These are phyloP conservation scores for Epithemia pelagica DNA, from an alignment of 108 stramenopile genomes.

Conservation along the genomic window DNA sequence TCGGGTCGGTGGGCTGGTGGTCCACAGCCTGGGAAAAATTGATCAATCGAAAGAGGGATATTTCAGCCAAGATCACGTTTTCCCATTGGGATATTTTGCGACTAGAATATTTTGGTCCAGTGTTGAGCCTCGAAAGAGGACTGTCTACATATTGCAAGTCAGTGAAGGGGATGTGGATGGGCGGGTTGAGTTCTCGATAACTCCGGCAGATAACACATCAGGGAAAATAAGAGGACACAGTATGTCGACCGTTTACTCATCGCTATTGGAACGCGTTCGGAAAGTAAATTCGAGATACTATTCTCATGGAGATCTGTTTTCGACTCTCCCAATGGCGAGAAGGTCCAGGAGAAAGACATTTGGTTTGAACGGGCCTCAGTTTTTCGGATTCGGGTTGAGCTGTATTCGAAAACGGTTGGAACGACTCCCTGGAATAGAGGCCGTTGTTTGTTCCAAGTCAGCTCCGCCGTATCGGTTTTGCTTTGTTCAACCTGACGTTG, in stretches of 20 bases:
- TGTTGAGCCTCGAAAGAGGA: conserved; percentile 28
- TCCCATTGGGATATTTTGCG: conserved; percentile 47
- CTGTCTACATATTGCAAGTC: conserved; percentile 53
- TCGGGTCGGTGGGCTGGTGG: conserved; percentile 40
- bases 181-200: conserved; percentile 37
- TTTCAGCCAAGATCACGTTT: conserved; percentile 49
- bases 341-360: conserved; percentile 27
- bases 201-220: conserved; percentile 41
- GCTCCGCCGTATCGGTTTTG: conserved; percentile 50
- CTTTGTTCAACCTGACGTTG: conserved; percentile 35
- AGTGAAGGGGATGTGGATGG: conserved; percentile 8
- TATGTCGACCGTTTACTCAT: conserved; percentile 24
- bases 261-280: conserved; percentile 30
- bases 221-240: conserved; percentile 21
- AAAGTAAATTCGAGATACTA: conserved; percentile 37
- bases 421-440: conserved; percentile 29
- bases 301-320: conserved; percentile 45
- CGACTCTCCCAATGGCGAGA: conserved; percentile 41
- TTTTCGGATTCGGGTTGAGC: conserved; percentile 68
- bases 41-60: conserved; percentile 45
- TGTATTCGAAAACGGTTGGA: conserved; percentile 44
- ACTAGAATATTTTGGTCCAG: conserved; percentile 69
- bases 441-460: conserved; percentile 30
- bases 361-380: conserved; percentile 62
- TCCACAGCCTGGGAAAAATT: conserved; percentile 55